Conservation (phyloP, 805 yeast species). For the Spathaspora passalidarum region DNA sequence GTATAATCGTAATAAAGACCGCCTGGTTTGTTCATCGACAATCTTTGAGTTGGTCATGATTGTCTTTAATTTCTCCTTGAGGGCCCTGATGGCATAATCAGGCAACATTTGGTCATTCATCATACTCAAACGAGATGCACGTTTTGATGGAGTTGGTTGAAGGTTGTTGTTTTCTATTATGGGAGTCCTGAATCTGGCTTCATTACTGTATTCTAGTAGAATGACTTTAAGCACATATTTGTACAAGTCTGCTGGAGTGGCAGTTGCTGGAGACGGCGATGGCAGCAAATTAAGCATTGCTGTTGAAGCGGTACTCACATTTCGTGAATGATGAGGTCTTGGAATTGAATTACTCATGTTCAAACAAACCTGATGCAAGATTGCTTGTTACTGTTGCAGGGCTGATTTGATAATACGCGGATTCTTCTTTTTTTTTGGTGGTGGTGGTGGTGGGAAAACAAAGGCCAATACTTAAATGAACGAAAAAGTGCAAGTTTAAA, state of each 20-base stretch:
- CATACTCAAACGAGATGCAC: slow-evolving; percentile 1
- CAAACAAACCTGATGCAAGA: background rate
- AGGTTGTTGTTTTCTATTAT: slow-evolving; percentile 6
- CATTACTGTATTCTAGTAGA: slow-evolving; percentile 58
- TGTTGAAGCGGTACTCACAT: slow-evolving; percentile 1
- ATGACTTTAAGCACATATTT: slow-evolving; percentile 52
- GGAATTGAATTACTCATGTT: background rate
- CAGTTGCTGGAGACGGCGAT: slow-evolving; percentile 13
- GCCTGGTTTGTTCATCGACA: slow-evolving; percentile 49
- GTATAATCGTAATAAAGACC: slow-evolving; percentile 61
- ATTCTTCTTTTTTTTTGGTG: too few species aligned
- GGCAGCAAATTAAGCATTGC: background rate
- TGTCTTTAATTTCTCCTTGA: slow-evolving; percentile 41
- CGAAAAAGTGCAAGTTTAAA: too few species aligned
- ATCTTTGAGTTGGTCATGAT: slow-evolving; percentile 45
- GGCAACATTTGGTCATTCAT: slow-evolving; percentile 32
- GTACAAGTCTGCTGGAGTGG: slow-evolving; percentile 37
- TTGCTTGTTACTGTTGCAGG: background rate
- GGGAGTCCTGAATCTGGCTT: slow-evolving; percentile 55
- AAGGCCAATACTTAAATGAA: too few species aligned
- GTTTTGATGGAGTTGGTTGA: background rate
- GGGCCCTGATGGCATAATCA: slow-evolving; percentile 29
- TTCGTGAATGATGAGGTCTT: slow-evolving; percentile 1
- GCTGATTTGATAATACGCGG: too few species aligned
- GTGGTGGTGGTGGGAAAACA: too few species aligned